Evolutionary conservation across 305 asterid genomes (phyloP).

Genomic region (Fraxinus platypoda): DNA sequence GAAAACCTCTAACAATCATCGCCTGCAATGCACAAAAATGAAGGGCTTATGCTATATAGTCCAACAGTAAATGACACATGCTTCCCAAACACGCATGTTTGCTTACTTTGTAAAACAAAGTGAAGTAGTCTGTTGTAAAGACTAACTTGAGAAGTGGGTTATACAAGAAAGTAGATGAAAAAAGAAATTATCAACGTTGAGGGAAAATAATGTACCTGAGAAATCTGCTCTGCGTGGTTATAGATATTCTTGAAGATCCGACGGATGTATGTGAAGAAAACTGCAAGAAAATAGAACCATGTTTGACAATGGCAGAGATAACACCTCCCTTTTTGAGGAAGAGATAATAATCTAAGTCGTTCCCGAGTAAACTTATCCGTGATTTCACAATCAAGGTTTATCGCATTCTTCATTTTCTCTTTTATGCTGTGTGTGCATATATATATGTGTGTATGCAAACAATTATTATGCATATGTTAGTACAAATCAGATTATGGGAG

Average conservation of each 20-base stretch:
- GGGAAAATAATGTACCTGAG: slow-evolving; percentile 55
- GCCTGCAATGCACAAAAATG: slow-evolving; percentile 52
- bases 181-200: neutral
- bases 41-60: neutral
- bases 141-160: neutral
- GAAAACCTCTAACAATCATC: slow-evolving; percentile 91
- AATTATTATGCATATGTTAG: neutral
- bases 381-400: neutral
- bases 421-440: neutral
- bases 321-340: neutral
- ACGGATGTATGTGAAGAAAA: slow-evolving; percentile 71
- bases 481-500: neutral
- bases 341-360: neutral
- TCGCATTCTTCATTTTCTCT: neutral
- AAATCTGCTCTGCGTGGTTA: slow-evolving; percentile 78
- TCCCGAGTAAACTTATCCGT: neutral
- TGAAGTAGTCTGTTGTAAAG: neutral
- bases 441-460: neutral
- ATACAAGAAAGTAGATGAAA: neutral
- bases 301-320: slow-evolving; percentile 9
- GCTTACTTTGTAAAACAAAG: neutral
- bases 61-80: neutral
- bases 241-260: slow-evolving; percentile 86
- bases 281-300: slow-evolving; percentile 42
- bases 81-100: neutral